Base-by-base conservation (phyloP, 2,329 filamentous ascomycete species). In the Colletotrichum sansevieriae region DNA sequence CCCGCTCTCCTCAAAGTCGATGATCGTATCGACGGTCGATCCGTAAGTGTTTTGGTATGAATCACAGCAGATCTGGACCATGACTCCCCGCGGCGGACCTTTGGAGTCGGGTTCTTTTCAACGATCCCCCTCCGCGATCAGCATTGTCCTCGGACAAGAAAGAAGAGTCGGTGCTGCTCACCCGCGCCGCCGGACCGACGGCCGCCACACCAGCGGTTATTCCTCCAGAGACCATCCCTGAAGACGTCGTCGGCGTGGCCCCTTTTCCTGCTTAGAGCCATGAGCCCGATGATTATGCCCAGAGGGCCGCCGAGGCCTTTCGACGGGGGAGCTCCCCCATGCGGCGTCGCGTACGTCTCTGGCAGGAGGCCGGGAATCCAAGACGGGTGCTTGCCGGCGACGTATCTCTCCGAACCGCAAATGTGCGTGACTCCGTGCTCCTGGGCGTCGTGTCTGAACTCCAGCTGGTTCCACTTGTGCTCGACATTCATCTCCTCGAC, bases 321-420 rank as follows among this genome's bases (percentile, higher is more conserved):
- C 0, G 81, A 82, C 0, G 5, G 51, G 3, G 57, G 72, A 1
- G 65, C 9, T 5, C 41, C 13, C 2, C 46, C 1, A 3, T 9
- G 2, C 0, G 44, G 73, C 72, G 37, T 74, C 74, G 18, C 43
- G 65, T 80, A 82, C 1, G 73, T 73, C 13, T 13, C 8, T 0
- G 81, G 81, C 2, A 83, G 72, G 12, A 83, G 69, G 9, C 72
- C 67, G 0, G 81, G 80, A 2, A 83, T 77, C 81, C 81, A 83
- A n/a, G 71, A 75, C 0, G 81, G 75, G 1, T 67, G 63, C 0
- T 44, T 51, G 0, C 80, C 81, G 1, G 75, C 76, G 2, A 78
- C 77, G n/a, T 75, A 0, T 54, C 68, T 1, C 71, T 75, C 0
- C 3, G 2, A 0, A 47, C 64, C 67, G 73, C 72, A 29, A 73